Evolutionary conservation across 768 basidiomycete species (phyloP), one percentile per base, ranked within the genome.

Genomic region (Amanita rimosa): DNA sequence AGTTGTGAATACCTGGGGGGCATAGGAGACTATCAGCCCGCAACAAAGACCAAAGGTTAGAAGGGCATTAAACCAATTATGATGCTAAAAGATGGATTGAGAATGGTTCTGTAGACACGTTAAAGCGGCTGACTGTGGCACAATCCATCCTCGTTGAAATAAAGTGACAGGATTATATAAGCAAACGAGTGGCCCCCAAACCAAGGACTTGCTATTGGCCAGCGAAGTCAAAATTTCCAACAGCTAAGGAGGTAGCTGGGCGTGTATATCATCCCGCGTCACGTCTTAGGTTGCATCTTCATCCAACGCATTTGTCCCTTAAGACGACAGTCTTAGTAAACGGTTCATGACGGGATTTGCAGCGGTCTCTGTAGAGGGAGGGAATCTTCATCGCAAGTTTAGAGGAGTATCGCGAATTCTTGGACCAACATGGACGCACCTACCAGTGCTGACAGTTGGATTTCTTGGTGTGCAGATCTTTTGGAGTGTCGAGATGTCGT

Each of bases 401-500:
- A 64, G 60, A 19, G 84, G 85, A 16, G 65, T 70, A 22, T 69
- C 85, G 0, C 72, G 67, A 49, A 77, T 91, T 22, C 54, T 73
- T 5, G 87, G 88, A 0, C 89, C 90, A 0, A 54, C 58, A 52
- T 88, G 81, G 80, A 60, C 74, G 0, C 79, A 76, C 41, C 63
- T 86, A 22, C 84, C 86, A 1, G 70, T 74, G 2, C 63, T 95
- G 34, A 94, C 91, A 0, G 58, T 92, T 6, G 85, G 88, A 0
- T 66, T 94, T 45, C 64, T 91, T 2, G 93, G 93, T 5, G 81
- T 94, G 0, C 87, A 90, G 61, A 79, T 91, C 52, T 78, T 95
- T 41, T 96, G 94, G 94, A 85, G 85, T 1, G 83, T 95, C 10
- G 93, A 96, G 59, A 93, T 96, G 89, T 84, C 88, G 0, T 93